Conservation (phyloP, 345 rosid genomes). For the Corchorus capsularis region DNA sequence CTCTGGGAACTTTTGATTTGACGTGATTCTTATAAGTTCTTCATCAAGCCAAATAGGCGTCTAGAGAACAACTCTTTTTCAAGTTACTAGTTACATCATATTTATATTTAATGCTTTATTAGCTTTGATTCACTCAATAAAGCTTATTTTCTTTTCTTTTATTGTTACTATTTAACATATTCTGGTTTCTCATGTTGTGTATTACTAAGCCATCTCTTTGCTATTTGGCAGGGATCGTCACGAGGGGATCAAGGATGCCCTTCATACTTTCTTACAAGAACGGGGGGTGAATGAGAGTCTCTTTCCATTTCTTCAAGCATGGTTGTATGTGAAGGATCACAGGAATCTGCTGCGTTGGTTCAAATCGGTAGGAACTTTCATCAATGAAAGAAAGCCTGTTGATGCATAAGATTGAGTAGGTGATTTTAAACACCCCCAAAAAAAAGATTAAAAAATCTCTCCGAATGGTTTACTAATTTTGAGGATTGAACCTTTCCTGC, state of each 20-base stretch:
- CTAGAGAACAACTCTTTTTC: too few species aligned
- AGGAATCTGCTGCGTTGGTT: constrained; percentile 76
- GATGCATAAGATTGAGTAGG: neutral
- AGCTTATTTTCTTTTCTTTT: neutral
- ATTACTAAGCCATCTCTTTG: neutral
- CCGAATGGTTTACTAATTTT: neutral
- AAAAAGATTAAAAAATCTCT: neutral
- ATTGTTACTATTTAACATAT: neutral
- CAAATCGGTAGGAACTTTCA: constrained; percentile 67
- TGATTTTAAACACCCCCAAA: neutral
- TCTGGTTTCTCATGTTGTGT: neutral
- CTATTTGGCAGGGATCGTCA: constrained; percentile 62
- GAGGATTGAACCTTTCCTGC: neutral
- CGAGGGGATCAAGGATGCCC: constrained; percentile 73
- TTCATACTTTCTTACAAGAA: constrained; percentile 76
- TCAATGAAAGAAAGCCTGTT: constrained; percentile 39
- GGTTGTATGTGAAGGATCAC: constrained; percentile 90
- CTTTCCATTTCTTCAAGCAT: constrained; percentile 88
- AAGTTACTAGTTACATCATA: too few species aligned
- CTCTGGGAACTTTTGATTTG: neutral
- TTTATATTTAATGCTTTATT: too few species aligned
- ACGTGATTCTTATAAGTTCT: neutral
- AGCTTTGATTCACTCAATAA: neutral
- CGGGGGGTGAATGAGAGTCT: constrained; percentile 81
- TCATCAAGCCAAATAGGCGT: too few species aligned